phyloP scores from a whole-genome alignment of 768 basidiomycete species.

The Lactarius pseudohatsudake region DNA sequence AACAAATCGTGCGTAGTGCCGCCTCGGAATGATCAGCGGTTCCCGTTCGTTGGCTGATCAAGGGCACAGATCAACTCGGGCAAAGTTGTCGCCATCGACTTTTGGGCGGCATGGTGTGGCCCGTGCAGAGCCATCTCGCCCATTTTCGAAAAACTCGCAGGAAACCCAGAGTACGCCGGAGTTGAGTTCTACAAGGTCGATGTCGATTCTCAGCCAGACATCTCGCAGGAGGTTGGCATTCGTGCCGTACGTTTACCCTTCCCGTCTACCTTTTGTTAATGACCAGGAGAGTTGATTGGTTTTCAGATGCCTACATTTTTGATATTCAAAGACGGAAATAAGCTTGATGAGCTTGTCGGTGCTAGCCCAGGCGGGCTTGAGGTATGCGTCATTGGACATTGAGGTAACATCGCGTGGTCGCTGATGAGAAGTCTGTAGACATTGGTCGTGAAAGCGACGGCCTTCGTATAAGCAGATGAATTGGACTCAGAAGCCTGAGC shows the following conservation, averaged over 20 bases:
- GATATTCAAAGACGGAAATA: constrained; percentile 39
- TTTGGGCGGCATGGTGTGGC: constrained; percentile 79
- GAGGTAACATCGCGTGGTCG: neutral
- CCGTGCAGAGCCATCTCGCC: constrained; percentile 69
- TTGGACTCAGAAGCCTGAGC: neutral
- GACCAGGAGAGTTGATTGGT: neutral
- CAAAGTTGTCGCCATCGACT: constrained; percentile 58
- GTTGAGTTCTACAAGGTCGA: constrained; percentile 74
- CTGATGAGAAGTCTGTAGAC: neutral
- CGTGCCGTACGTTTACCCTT: constrained; percentile 51
- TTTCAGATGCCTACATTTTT: constrained; percentile 47
- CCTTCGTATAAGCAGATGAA: neutral
- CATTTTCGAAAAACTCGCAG: constrained; percentile 57
- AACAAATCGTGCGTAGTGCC: constrained; percentile 42
- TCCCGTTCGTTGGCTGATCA: constrained; percentile 9
- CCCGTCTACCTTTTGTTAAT: neutral
- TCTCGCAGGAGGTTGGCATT: constrained; percentile 58
- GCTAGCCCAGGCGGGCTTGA: constrained; percentile 44
- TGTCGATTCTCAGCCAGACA: constrained; percentile 56
- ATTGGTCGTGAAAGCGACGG: neutral
- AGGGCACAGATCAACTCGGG: constrained; percentile 44
- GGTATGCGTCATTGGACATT: constrained; percentile 34
- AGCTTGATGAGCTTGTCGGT: constrained; percentile 46
- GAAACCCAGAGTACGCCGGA: constrained; percentile 30
- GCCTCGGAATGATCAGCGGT: neutral